phyloP scores from a whole-genome alignment of 1,284 basidiomycete species.

The Phylloboletellus chloephorus region DNA sequence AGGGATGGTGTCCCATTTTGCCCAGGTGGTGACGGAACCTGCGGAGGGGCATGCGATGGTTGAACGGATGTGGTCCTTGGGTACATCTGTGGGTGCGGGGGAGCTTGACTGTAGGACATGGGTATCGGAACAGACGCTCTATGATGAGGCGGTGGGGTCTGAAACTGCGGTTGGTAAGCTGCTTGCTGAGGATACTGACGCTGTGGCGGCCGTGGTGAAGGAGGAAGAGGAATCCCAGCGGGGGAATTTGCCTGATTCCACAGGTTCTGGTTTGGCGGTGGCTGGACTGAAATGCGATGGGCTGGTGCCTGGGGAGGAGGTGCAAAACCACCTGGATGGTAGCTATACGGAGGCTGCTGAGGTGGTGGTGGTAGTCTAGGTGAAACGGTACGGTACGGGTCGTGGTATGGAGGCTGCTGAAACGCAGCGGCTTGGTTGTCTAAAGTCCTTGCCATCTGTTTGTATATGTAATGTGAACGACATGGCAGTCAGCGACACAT shows the following conservation, averaged over 20 bases:
- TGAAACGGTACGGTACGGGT: constrained; percentile 19
- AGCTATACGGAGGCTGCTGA: constrained; percentile 15
- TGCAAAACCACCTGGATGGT: constrained; percentile 13
- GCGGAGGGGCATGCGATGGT: constrained; percentile 26
- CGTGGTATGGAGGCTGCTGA: constrained; percentile 17
- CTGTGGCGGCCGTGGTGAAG: constrained; percentile 22
- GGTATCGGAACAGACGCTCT: constrained; percentile 16
- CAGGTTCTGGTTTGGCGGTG: constrained; percentile 11
- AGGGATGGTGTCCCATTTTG: constrained; percentile 42
- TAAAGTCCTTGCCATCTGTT: constrained; percentile 60
- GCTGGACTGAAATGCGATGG: constrained; percentile 20
- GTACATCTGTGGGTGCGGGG: constrained; percentile 20
- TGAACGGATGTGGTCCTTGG: constrained; percentile 17
- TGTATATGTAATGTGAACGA: constrained; percentile 23
- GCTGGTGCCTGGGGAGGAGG: constrained; percentile 3
- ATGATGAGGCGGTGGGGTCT: constrained; percentile 22
- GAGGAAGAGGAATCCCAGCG: constrained; percentile 18
- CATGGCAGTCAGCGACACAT: constrained; percentile 15
- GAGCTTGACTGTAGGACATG: constrained; percentile 15
- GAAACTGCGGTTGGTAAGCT: constrained; percentile 17
- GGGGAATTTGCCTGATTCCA: constrained; percentile 11
- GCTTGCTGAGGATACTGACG: constrained; percentile 14
- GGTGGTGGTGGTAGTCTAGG: constrained; percentile 21
- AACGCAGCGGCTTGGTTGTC: constrained; percentile 40
- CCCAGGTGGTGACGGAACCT: constrained; percentile 26